Evolutionary conservation across 1,284 basidiomycete genomes (phyloP), one percentile per base, ranked within the genome.

Genomic region (Kwoniella shivajii): DNA sequence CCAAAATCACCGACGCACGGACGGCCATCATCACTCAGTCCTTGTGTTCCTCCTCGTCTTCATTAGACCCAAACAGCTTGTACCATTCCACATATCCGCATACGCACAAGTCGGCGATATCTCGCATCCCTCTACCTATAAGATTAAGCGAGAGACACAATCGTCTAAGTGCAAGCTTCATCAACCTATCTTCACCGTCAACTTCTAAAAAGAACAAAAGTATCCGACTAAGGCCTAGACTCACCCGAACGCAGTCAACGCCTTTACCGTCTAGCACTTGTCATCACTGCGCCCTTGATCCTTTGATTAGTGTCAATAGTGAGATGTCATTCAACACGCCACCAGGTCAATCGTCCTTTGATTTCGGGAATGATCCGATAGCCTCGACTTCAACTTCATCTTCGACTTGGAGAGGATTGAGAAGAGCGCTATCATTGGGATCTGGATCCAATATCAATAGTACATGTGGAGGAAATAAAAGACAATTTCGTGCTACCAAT

Each of bases 91-190:
- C 30, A 36, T 6, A 6, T 42, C 7, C 41, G 10, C 20, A 14
- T 26, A 5, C 7, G 22, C 41, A 20, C 18, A 42, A 42, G 20
- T 22, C 45, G 11, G 16, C n/a, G n/a, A n/a, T n/a, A n/a, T n/a
- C n/a, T n/a, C n/a, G n/a, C n/a, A n/a, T 22, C 36, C 31, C 31
- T 20, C n/a, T 33, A 33, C 45, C 45, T 34, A 13, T 47, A 33
- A 36, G 33, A 18, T 20, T 34, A 10, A 33, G 45, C 24, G 20
- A 30, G 13, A 14, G 41, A 16, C 27, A 26, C 9, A 56, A 7
- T 10, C 37, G 48, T 13, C 38, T 45, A 22, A 51, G 48, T 37
- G 39, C 41, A 26, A 56, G 54, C 54, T 56, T 56, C 47, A 56
- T 56, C 42, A 49, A 27, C 22, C 48, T 56, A 13, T 29, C 36